These are phyloP conservation scores for Purpureocillium takamizusanense DNA, from an alignment of 2,329 filamentous ascomycete species.

Conservation along the genomic window DNA sequence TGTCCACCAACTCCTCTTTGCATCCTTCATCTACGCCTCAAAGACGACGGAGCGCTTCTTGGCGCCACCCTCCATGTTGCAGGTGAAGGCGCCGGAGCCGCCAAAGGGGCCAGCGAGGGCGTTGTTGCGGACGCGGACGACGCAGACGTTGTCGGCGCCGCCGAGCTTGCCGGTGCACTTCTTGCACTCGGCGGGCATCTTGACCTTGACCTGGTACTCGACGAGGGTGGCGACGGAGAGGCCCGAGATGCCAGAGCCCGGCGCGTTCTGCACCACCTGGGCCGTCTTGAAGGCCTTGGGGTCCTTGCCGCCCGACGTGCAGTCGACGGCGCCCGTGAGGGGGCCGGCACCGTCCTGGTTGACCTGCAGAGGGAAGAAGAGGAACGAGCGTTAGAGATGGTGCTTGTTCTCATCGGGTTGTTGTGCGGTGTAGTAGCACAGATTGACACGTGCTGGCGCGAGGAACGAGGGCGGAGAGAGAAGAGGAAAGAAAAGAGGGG, in stretches of 20 bases:
- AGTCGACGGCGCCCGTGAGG: slow-evolving; percentile 49
- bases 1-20: no score
- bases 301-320: slow-evolving; percentile 54
- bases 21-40: no score
- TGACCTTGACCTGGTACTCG: slow-evolving; percentile 55
- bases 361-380: slow-evolving; percentile 40
- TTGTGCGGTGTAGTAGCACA: no score
- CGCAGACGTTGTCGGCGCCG: slow-evolving; percentile 51
- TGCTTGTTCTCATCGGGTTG: no score
- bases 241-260: slow-evolving; percentile 45
- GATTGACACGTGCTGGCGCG: no score
- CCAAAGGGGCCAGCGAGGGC: slow-evolving; percentile 54
- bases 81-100: slow-evolving; percentile 52
- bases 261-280: slow-evolving; percentile 50
- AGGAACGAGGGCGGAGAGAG: no score
- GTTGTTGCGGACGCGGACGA: slow-evolving; percentile 50
- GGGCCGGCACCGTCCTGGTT: slow-evolving; percentile 64
- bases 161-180: slow-evolving; percentile 52
- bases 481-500: no score
- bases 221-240: slow-evolving; percentile 49
- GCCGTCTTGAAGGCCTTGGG: slow-evolving; percentile 50
- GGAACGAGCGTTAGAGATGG: background rate
- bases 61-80: slow-evolving; percentile 35
- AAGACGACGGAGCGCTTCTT: slow-evolving; percentile 49
- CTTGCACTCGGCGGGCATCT: slow-evolving; percentile 55